These are phyloP conservation scores for Dentipellis sp. DNA, from an alignment of 768 basidiomycete genomes.

Conservation along the genomic window DNA sequence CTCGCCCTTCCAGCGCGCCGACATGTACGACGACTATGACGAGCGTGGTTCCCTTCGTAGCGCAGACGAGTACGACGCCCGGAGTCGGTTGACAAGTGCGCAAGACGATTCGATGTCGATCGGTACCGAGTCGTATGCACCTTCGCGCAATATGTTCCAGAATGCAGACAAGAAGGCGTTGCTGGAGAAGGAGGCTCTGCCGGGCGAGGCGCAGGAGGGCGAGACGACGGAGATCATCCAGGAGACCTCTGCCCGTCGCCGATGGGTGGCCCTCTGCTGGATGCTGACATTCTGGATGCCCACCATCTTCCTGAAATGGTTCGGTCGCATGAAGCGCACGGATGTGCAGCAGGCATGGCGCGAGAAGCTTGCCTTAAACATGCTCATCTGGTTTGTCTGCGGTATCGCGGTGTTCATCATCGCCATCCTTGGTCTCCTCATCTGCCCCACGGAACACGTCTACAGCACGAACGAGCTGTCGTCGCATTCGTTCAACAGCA, in stretches of 20 bases:
- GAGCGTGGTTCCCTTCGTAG: constrained; percentile 65
- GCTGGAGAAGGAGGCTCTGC: constrained; percentile 73
- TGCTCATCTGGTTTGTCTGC: constrained; percentile 94
- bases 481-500: constrained; percentile 51
- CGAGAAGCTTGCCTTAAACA: constrained; percentile 90
- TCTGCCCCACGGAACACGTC: constrained; percentile 93
- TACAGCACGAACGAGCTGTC: constrained; percentile 73
- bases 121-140: constrained; percentile 90
- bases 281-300: constrained; percentile 91
- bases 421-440: constrained; percentile 74
- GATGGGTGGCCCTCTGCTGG: constrained; percentile 88
- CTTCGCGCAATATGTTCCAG: constrained; percentile 93
- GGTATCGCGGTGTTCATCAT: constrained; percentile 89
- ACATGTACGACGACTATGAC: constrained; percentile 68
- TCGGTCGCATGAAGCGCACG: constrained; percentile 89
- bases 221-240: constrained; percentile 85
- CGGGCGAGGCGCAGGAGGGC: constrained; percentile 79
- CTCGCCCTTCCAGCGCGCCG: constrained; percentile 72
- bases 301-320: constrained; percentile 48
- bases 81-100: constrained; percentile 68
- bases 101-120: constrained; percentile 73
- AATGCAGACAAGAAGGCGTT: constrained; percentile 65
- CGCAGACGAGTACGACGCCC: constrained; percentile 70
- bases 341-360: constrained; percentile 96
- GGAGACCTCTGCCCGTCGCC: constrained; percentile 68